Percentiles rank a stretch among this genome's conserved stretches.
phyloP scores from a whole-genome alignment of 2,329 filamentous ascomycete genomes.

The Phialophora expanda region DNA sequence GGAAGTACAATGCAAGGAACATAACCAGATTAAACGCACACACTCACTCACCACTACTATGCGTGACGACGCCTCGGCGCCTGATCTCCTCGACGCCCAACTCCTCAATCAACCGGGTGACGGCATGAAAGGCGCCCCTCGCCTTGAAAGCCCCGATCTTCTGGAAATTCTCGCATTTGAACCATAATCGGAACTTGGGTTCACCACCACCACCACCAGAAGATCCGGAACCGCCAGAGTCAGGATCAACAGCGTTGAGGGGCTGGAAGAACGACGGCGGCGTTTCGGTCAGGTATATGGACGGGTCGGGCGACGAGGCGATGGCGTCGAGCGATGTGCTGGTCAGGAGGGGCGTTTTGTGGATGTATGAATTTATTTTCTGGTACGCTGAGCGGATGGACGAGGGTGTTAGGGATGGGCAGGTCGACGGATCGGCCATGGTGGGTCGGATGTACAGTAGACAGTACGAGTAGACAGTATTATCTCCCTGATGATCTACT shows the following conservation, averaged over 20 bases:
- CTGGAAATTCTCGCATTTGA: constrained; percentile 96
- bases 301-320: constrained; percentile 71
- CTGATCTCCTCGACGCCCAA: constrained; percentile 66
- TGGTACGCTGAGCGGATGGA: constrained; percentile 75
- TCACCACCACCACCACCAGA: background rate
- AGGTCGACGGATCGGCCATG: constrained; percentile 54
- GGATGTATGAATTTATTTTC: constrained; percentile 75
- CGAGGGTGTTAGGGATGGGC: constrained; percentile 70
- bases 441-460: too few species aligned
- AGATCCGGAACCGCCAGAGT: background rate
- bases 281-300: constrained; percentile 30
- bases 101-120: constrained; percentile 70
- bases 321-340: constrained; percentile 74
- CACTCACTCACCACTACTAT: constrained; percentile 74
- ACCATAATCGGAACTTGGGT: constrained; percentile 76
- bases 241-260: background rate
- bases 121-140: constrained; percentile 85
- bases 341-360: constrained; percentile 82
- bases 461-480: too few species aligned
- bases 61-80: constrained; percentile 79
- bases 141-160: constrained; percentile 91
- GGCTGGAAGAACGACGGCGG: constrained; percentile 43
- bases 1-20: background rate
- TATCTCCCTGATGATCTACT: too few species aligned
- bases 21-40: background rate